Evolutionary conservation across 768 basidiomycete species (phyloP).

Genomic region (Boletus patriciae): DNA sequence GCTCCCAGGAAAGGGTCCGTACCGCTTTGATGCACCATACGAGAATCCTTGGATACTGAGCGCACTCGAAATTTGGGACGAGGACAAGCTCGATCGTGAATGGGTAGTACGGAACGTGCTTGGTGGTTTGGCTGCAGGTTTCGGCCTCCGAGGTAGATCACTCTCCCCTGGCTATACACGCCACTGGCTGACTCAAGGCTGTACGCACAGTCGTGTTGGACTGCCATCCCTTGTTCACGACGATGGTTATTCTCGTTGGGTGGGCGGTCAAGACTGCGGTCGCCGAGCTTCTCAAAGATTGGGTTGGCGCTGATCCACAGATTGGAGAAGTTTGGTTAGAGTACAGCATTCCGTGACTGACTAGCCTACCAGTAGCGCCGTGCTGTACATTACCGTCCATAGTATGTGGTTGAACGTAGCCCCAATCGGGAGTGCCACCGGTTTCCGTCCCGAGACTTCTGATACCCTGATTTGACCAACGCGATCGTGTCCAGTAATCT

Average conservation of each 20-base stretch:
- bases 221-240: conserved; percentile 71
- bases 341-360: conserved; percentile 71
- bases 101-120: conserved; percentile 84
- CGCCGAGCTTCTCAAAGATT: conserved; percentile 58
- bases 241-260: conserved; percentile 68
- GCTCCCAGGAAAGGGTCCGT: conserved; percentile 17
- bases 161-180: background rate
- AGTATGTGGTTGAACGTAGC: background rate
- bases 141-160: conserved; percentile 70
- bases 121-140: conserved; percentile 85
- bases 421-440: conserved; percentile 8
- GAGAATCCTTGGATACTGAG: conserved; percentile 37
- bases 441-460: conserved; percentile 16
- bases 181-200: background rate
- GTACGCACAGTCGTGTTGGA: conserved; percentile 65
- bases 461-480: conserved; percentile 17
- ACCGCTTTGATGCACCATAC: conserved; percentile 28
- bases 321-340: conserved; percentile 73
- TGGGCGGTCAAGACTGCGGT: conserved; percentile 71
- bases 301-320: conserved; percentile 61
- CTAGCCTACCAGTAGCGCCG: background rate
- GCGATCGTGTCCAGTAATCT: conserved; percentile 1
- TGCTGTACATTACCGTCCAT: conserved; percentile 2
- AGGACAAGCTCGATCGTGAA: conserved; percentile 73
- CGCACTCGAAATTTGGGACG: conserved; percentile 62